A percentile compares a stretch with the other conserved stretches of the same genome.
These are phyloP conservation scores for Phytophthora cactorum DNA, from an alignment of 352 stramenopile species.

Conservation along the genomic window DNA sequence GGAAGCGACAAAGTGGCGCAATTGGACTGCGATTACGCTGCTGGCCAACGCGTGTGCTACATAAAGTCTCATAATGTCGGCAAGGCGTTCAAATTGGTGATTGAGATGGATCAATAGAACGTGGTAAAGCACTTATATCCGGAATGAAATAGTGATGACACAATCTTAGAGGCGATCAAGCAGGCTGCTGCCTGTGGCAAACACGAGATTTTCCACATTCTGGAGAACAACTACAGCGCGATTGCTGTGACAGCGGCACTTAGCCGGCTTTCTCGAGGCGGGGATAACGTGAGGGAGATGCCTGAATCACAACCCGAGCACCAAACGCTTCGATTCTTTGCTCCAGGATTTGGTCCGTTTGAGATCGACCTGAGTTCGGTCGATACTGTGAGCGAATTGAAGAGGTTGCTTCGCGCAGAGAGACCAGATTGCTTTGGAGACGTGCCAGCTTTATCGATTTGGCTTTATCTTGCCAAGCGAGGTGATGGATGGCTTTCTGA, in stretches of 20 bases:
- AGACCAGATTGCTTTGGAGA: conserved; percentile 1
- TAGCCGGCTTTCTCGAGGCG: no score
- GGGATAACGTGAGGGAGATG: background rate
- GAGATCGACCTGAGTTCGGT: background rate
- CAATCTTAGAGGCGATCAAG: background rate
- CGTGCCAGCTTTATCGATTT: background rate
- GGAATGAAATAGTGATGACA: no score
- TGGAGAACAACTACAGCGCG: background rate
- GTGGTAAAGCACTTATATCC: no score
- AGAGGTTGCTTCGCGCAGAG: background rate
- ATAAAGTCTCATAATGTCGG: no score
- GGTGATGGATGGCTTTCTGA: background rate
- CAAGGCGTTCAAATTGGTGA: no score
- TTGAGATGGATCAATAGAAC: no score
- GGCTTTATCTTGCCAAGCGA: background rate
- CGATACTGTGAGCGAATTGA: background rate
- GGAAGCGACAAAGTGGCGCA: no score
- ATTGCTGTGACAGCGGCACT: background rate
- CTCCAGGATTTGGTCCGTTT: background rate
- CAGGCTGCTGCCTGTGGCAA: background rate
- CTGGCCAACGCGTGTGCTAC: no score
- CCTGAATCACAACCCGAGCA: background rate
- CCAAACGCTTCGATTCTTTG: background rate
- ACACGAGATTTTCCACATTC: background rate
- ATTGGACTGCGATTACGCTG: no score